Evolutionary conservation across 345 rosid genomes (phyloP), one percentile per base, ranked within the genome.

Genomic region (Zanthoxylum bungeanum): DNA sequence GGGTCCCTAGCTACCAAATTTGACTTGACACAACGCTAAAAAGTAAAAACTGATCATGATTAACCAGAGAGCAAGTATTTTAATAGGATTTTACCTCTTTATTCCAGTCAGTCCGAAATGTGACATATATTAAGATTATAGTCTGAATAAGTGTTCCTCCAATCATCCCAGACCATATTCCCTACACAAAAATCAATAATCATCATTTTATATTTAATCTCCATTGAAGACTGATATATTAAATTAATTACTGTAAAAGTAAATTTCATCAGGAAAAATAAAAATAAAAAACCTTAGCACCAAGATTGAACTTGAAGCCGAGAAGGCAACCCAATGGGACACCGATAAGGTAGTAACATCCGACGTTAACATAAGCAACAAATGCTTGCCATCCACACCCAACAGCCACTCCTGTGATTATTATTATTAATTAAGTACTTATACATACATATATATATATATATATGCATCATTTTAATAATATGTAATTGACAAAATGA

Each of bases 341-440:
- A 2, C 93, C 93, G 31, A 89, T 75, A 7, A 89, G 1, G 77
- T 88, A 88, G 73, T 88, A 92, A 60, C 96, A 90, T 21, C 89
- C 97, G 5, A 90, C 81, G 47, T 90, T 92, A 0, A 92, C 91
- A 30, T 86, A 92, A 5, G 97, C 97, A 14, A 92, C 93, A 80
- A 89, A 83, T 14, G 95, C 90, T 78, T 92, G 93, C 96, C 97
- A 89, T 73, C 95, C 93, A 57, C 93, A 88, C 1, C 93, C 97
- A 22, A 88, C 93, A 37, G 92, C 96, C 52, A 89, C 97, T 25
- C 97, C 94, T 86, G 16, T 16, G 0, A 0, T 44, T 16, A 44
- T 44, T n/a, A n/a, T n/a, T n/a, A n/a, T n/a, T n/a, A n/a, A n/a
- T n/a, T n/a, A n/a, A n/a, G n/a, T n/a, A n/a, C n/a, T n/a, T n/a